A percentile compares a stretch with the other conserved stretches of the same genome.
These are phyloP conservation scores for Wolfiporia cocos DNA, from an alignment of 1,284 basidiomycete genomes.

Conservation along the genomic window DNA sequence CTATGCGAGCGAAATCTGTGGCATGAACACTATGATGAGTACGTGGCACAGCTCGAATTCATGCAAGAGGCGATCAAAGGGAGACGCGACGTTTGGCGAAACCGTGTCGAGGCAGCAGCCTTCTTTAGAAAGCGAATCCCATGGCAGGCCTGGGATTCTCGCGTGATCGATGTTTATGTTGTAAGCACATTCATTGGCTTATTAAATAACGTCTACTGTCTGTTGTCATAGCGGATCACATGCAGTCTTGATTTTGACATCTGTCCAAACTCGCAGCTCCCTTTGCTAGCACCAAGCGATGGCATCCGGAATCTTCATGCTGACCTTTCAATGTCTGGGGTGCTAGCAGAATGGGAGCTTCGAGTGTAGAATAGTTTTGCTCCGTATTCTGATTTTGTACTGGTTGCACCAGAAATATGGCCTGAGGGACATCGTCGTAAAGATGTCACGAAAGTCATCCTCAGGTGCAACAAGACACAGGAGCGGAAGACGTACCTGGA, in stretches of 20 bases:
- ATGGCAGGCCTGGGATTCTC: not conserved
- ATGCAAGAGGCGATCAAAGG: not conserved
- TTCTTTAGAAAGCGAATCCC: not conserved
- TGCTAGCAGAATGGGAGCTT: too few relatives aligned
- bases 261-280: too few relatives aligned
- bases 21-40: not conserved
- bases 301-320: too few relatives aligned
- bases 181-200: not conserved
- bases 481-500: not conserved
- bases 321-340: too few relatives aligned
- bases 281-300: too few relatives aligned
- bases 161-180: not conserved
- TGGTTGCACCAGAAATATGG: slow-evolving; percentile 1
- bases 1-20: not conserved
- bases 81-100: not conserved
- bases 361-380: too few relatives aligned
- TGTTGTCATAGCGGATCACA: too few relatives aligned
- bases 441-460: not conserved
- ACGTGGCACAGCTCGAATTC: not conserved
- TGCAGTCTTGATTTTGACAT: too few relatives aligned
- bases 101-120: not conserved
- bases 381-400: too few relatives aligned
- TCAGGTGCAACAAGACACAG: not conserved
- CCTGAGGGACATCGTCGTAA: not conserved
- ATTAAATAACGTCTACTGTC: not conserved